A percentile compares a stretch with the other conserved stretches of the same genome.
Conservation (phyloP, 768 basidiomycete species). For the Trametes punicea region DNA sequence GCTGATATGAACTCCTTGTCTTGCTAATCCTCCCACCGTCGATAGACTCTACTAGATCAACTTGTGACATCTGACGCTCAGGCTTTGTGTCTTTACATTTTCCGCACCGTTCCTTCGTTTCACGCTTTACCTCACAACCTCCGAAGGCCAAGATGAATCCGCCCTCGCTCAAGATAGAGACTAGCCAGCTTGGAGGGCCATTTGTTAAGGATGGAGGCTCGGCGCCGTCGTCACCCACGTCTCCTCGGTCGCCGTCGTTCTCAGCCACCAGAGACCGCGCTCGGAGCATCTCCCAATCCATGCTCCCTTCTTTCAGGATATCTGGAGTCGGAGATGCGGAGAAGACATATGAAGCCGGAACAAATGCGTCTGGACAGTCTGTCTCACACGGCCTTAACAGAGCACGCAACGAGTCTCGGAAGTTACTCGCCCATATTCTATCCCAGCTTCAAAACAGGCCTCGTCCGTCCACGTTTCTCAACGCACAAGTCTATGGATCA, state of each 20-base stretch:
- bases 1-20: too few relatives aligned
- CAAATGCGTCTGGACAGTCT: constrained; percentile 16
- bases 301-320: constrained; percentile 29
- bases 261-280: constrained; percentile 22
- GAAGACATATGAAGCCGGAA: constrained; percentile 22
- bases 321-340: constrained; percentile 28
- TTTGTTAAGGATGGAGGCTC: constrained; percentile 1
- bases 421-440: constrained; percentile 64
- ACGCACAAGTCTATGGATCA: constrained; percentile 27
- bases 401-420: constrained; percentile 60
- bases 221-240: constrained; percentile 3
- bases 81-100: too few relatives aligned
- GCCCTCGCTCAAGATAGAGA: constrained; percentile 22
- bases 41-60: too few relatives aligned
- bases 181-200: constrained; percentile 1
- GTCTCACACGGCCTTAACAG: constrained; percentile 33
- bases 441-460: constrained; percentile 56
- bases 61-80: too few relatives aligned
- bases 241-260: constrained; percentile 11
- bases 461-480: constrained; percentile 51
- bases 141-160: background rate
- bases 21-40: too few relatives aligned
- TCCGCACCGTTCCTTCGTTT: too few relatives aligned
- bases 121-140: background rate
- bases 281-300: constrained; percentile 25